A percentile compares a stretch with the other conserved stretches of the same genome.
Evolutionary conservation across 2,329 filamentous ascomycete genomes (phyloP).

Genomic region (Fusarium piperis): DNA sequence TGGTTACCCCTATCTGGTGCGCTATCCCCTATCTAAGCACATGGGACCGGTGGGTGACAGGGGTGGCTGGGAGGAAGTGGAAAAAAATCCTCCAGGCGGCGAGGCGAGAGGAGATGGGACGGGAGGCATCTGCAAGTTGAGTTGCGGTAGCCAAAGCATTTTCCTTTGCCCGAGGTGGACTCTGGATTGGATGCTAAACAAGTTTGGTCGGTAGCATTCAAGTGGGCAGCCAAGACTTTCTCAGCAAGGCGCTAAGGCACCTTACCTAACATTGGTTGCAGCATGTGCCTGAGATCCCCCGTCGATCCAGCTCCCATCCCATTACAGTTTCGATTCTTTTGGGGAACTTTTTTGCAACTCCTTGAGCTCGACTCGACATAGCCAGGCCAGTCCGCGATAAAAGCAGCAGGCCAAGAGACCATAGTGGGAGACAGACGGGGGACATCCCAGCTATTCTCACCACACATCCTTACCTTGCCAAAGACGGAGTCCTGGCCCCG

Average conservation of each 20-base stretch:
- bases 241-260: constrained; percentile 7
- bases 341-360: constrained; percentile 19
- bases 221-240: constrained; percentile 9
- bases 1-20: constrained; percentile 37
- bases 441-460: constrained; percentile 38
- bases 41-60: constrained; percentile 33
- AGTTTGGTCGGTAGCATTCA: background rate
- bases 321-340: constrained; percentile 13
- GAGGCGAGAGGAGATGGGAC: background rate
- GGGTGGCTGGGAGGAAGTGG: constrained; percentile 20
- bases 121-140: constrained; percentile 1
- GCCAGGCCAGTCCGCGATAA: constrained; percentile 17
- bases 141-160: constrained; percentile 3
- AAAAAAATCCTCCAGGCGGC: background rate
- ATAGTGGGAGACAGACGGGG: constrained; percentile 32
- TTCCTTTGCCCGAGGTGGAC: constrained; percentile 11
- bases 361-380: constrained; percentile 33
- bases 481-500: constrained; percentile 30
- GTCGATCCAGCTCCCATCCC: constrained; percentile 31
- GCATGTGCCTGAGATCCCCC: constrained; percentile 27
- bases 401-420: constrained; percentile 19
- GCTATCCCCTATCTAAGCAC: constrained; percentile 35
- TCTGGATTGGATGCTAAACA: background rate
- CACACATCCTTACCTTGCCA: constrained; percentile 32
- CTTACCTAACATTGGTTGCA: constrained; percentile 23